Evolutionary conservation across 371 early-diverging fungal species (phyloP).

Genomic region (Rhizopus arrhizus): DNA sequence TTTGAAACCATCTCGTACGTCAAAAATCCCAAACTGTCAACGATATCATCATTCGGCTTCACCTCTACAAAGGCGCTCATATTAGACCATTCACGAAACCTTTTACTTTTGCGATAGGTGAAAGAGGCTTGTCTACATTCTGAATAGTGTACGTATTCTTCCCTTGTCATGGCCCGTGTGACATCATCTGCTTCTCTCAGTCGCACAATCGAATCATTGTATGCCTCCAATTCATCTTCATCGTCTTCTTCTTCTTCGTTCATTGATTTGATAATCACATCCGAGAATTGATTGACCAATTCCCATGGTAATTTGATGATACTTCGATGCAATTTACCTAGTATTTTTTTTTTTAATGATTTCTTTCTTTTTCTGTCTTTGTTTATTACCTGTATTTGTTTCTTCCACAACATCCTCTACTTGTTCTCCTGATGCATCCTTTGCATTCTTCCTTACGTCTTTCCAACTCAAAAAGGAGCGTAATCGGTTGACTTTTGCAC

Average conservation of each 20-base stretch:
- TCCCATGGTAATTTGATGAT: slow-evolving; percentile 93
- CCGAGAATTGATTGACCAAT: slow-evolving; percentile 78
- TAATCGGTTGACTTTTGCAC: slow-evolving; percentile 88
- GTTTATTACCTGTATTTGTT: slow-evolving; percentile 53
- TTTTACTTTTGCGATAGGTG: slow-evolving; percentile 91
- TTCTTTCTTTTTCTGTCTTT: neutral
- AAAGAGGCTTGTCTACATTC: slow-evolving; percentile 98
- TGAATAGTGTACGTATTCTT: slow-evolving; percentile 98
- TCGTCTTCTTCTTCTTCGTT: slow-evolving; percentile 80
- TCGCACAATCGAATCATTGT: slow-evolving; percentile 84
- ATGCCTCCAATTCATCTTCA: slow-evolving; percentile 85
- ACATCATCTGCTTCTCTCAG: slow-evolving; percentile 85
- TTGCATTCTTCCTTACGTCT: slow-evolving; percentile 92
- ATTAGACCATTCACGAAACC: slow-evolving; percentile 95
- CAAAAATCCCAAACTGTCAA: slow-evolving; percentile 96
- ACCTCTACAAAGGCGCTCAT: slow-evolving; percentile 85
- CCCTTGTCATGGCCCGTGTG: slow-evolving; percentile 95
- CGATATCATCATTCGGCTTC: slow-evolving; percentile 91
- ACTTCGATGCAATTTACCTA: slow-evolving; percentile 65
- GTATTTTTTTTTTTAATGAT: slow-evolving; percentile 31
- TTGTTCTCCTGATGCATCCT: slow-evolving; percentile 69
- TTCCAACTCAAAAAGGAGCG: slow-evolving; percentile 93
- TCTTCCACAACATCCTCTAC: slow-evolving; percentile 76
- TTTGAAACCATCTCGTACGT: slow-evolving; percentile 95
- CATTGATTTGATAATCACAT: slow-evolving; percentile 49